Percentiles rank a stretch among this genome's conserved stretches.
phyloP scores from a whole-genome alignment of 768 basidiomycete genomes.

The Paxillus involutus region DNA sequence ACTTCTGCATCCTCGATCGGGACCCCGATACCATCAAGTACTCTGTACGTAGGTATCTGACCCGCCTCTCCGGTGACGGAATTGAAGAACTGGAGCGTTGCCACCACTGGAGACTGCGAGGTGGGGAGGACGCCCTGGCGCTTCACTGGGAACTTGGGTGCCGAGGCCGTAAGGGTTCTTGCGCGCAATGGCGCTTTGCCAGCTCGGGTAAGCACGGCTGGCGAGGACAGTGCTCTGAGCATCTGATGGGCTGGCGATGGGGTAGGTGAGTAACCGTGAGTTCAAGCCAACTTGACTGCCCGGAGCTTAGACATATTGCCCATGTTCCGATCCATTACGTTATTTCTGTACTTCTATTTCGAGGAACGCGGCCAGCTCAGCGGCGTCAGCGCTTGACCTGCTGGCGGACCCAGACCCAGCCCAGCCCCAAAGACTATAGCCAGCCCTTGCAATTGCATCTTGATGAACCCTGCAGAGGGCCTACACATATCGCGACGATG shows the following conservation, averaged over 20 bases:
- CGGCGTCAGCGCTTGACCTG: too few species aligned
- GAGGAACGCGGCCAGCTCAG: neutral
- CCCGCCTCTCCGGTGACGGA: constrained; percentile 59
- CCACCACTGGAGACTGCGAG: constrained; percentile 59
- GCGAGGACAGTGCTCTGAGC: constrained; percentile 8
- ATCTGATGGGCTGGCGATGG: constrained; percentile 3
- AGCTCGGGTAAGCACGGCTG: neutral
- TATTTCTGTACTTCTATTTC: neutral
- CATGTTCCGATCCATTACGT: constrained; percentile 14
- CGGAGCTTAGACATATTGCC: constrained; percentile 21
- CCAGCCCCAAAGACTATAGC: too few species aligned
- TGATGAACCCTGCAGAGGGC: too few species aligned
- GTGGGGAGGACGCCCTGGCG: constrained; percentile 38
- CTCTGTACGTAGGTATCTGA: constrained; percentile 82
- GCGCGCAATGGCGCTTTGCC: neutral
- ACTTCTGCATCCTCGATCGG: constrained; percentile 70
- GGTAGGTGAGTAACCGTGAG: neutral
- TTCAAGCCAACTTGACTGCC: neutral
- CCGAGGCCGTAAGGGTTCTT: constrained; percentile 16
- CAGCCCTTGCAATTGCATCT: too few species aligned
- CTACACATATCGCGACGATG: too few species aligned
- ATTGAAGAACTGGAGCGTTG: constrained; percentile 79
- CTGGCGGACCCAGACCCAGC: too few species aligned
- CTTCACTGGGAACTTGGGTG: constrained; percentile 15
- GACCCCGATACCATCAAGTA: constrained; percentile 79